Percentiles rank a stretch among this genome's conserved stretches.
These are phyloP conservation scores for Yamadazyma sp. DNA, from an alignment of 1,139 yeast species.

Conservation along the genomic window DNA sequence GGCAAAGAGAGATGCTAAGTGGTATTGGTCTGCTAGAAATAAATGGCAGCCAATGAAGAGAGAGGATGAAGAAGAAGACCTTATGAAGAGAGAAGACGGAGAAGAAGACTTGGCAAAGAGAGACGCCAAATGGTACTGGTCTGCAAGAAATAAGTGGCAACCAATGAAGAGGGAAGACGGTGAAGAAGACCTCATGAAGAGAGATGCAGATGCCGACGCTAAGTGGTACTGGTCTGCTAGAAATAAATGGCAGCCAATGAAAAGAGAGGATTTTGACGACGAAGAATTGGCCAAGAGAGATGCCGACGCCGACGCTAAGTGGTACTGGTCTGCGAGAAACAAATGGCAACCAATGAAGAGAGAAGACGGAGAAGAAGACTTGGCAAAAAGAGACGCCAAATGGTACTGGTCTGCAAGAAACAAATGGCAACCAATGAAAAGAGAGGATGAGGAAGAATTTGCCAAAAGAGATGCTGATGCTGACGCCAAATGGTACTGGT, in stretches of 20 bases:
- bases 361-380: no score
- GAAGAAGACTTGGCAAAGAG: no score
- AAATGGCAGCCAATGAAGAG: constrained; percentile 14
- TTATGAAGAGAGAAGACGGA: no score
- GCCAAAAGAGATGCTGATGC: constrained; percentile 9
- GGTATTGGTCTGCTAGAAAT: constrained; percentile 11
- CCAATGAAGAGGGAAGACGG: constrained; percentile 5
- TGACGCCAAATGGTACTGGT: constrained; percentile 12
- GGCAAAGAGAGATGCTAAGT: constrained; percentile 8
- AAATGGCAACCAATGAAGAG: constrained; percentile 15
- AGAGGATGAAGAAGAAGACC: constrained; percentile 5
- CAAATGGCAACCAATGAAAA: constrained; percentile 14
- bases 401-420: constrained; percentile 11
- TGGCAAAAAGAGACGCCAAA: constrained; percentile 12
- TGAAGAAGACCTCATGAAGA: constrained; percentile 5
- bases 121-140: constrained; percentile 13
- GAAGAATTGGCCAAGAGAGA: constrained; percentile 10
- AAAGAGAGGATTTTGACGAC: no score
- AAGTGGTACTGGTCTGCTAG: constrained; percentile 10
- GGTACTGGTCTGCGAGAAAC: constrained; percentile 11
- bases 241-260: constrained; percentile 12
- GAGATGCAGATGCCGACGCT: constrained; percentile 14
- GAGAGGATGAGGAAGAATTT: constrained; percentile 13
- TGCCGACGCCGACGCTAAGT: constrained; percentile 11
- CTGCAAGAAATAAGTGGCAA: constrained; percentile 10